Conservation (phyloP, 495 filamentous ascomycete genomes). For the Penicillium lagena region DNA sequence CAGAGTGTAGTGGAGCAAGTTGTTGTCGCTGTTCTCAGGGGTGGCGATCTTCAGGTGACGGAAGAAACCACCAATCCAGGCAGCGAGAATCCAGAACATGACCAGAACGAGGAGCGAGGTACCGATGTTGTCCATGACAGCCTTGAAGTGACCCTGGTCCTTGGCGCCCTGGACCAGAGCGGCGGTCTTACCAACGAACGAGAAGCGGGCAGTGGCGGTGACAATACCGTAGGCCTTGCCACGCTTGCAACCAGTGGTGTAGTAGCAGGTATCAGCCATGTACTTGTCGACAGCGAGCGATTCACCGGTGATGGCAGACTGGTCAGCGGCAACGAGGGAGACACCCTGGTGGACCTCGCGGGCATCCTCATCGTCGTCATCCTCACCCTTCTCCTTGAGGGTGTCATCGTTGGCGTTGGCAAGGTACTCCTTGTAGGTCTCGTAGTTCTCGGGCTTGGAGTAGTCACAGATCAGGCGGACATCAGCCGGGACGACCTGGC, state of each 20-base stretch:
- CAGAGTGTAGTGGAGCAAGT: slow-evolving; percentile 58
- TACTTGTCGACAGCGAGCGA: slow-evolving; percentile 74
- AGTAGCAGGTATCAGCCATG: slow-evolving; percentile 66
- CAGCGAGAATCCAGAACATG: slow-evolving; percentile 63
- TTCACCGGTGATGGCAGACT: slow-evolving; percentile 74
- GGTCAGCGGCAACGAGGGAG: slow-evolving; percentile 61
- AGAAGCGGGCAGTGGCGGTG: slow-evolving; percentile 55
- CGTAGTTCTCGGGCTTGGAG: slow-evolving; percentile 61
- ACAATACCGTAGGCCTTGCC: slow-evolving; percentile 66
- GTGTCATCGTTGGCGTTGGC: slow-evolving; percentile 50
- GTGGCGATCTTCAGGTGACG: slow-evolving; percentile 62
- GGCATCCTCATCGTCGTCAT: slow-evolving; percentile 49
- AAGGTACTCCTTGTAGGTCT: slow-evolving; percentile 63
- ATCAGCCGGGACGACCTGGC: slow-evolving; percentile 68
- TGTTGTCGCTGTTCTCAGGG: slow-evolving; percentile 44
- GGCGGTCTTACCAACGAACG: slow-evolving; percentile 69
- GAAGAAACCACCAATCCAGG: slow-evolving; percentile 75
- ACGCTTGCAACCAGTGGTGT: slow-evolving; percentile 74
- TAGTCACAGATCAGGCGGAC: slow-evolving; percentile 73
- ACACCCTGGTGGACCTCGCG: slow-evolving; percentile 54
- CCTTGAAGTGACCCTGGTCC: slow-evolving; percentile 73
- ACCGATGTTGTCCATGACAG: slow-evolving; percentile 76
- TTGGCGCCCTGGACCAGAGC: slow-evolving; percentile 63
- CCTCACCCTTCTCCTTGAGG: slow-evolving; percentile 56
- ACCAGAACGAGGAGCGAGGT: slow-evolving; percentile 67